Evolutionary conservation across 192 early-diverging fungal genomes (phyloP).

Genomic region (Mortierella antarctica): DNA sequence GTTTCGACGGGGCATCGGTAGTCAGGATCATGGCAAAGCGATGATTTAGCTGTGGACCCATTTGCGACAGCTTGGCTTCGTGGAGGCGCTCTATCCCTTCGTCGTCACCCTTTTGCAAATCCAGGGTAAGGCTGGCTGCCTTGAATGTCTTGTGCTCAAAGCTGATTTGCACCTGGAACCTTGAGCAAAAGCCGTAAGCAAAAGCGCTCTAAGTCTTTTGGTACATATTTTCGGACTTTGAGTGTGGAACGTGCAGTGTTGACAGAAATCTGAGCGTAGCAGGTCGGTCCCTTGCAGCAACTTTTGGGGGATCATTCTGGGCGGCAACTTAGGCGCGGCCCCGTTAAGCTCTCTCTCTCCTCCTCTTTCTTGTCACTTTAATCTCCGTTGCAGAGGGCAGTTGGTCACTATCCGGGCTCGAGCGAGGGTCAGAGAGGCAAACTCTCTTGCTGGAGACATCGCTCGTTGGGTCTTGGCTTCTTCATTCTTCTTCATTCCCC

Average conservation of each 20-base stretch:
- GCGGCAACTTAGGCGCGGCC: no score
- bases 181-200: constrained; percentile 21
- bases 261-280: not conserved
- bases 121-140: constrained; percentile 7
- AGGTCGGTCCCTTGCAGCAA: no score
- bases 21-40: constrained; percentile 16
- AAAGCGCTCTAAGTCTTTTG: constrained; percentile 20
- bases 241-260: constrained; percentile 9
- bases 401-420: no score
- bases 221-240: no score
- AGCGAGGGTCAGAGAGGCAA: no score
- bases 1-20: not conserved
- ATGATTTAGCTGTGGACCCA: not conserved
- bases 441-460: no score
- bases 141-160: constrained; percentile 10
- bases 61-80: constrained; percentile 2
- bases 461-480: no score
- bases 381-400: no score
- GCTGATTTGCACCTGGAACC: constrained; percentile 17
- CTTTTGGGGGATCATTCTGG: no score
- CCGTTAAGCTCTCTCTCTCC: no score
- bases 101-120: constrained; percentile 25
- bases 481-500: no score
- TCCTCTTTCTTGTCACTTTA: no score
- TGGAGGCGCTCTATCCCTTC: constrained; percentile 14